Evolutionary conservation across 2,329 filamentous ascomycete genomes (phyloP).

Genomic region (Phaeosphaeriaceae sp.): DNA sequence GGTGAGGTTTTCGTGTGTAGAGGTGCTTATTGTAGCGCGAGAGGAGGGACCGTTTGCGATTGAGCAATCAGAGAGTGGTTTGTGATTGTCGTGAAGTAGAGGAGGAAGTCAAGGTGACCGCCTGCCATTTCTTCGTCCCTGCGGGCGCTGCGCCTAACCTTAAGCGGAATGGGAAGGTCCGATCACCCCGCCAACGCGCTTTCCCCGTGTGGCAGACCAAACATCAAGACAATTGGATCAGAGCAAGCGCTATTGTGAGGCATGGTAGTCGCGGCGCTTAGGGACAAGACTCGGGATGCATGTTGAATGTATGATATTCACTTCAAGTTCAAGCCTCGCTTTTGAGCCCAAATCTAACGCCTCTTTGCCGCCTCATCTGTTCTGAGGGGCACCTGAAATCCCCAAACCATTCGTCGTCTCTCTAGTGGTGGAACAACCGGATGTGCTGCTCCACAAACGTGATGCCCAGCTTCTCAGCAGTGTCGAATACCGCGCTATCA

Average conservation of each 20-base stretch:
- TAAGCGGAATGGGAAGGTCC: constrained; percentile 2
- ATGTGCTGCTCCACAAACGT: constrained; percentile 95
- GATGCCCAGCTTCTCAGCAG: constrained; percentile 89
- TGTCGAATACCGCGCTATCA: constrained; percentile 81
- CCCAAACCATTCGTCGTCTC: background rate
- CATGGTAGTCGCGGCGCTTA: background rate
- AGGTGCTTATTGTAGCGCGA: background rate
- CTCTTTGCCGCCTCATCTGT: background rate
- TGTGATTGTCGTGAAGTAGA: constrained; percentile 31
- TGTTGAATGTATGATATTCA: constrained; percentile 10
- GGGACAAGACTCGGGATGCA: background rate
- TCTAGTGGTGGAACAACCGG: constrained; percentile 91
- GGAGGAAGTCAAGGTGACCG: constrained; percentile 29
- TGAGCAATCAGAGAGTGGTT: constrained; percentile 15
- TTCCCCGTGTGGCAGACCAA: constrained; percentile 22
- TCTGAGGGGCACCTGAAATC: constrained; percentile 9
- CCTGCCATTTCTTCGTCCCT: constrained; percentile 20
- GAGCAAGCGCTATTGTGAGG: background rate
- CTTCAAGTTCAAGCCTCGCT: background rate
- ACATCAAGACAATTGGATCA: constrained; percentile 14
- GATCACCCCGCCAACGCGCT: constrained; percentile 23
- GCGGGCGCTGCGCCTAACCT: constrained; percentile 10
- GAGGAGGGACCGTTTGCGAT: background rate
- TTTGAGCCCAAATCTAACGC: background rate
- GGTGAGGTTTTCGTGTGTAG: background rate